A percentile compares a stretch with the other conserved stretches of the same genome.
Conservation (phyloP, 2,329 filamentous ascomycete genomes). For the Aspergillus neotritici region DNA sequence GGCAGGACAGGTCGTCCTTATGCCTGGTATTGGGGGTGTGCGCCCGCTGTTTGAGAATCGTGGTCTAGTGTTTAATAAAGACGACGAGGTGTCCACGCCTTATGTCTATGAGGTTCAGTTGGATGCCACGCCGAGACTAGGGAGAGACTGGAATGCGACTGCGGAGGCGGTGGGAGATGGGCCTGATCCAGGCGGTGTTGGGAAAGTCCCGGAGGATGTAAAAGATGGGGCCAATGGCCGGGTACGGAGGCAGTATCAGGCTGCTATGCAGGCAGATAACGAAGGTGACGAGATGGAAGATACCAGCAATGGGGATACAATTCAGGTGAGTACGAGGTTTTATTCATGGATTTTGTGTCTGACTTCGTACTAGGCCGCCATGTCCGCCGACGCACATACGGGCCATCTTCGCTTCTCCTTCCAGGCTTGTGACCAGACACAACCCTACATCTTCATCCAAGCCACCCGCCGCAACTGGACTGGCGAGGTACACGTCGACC, state of each 20-base stretch:
- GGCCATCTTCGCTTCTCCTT: neutral
- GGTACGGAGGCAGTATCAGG: constrained; percentile 19
- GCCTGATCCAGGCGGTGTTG: constrained; percentile 40
- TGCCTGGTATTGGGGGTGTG: constrained; percentile 33
- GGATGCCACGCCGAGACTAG: constrained; percentile 32
- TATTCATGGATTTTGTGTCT: no score
- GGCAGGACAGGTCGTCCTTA: constrained; percentile 42
- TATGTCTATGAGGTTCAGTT: constrained; percentile 45
- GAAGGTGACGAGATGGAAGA: no score
- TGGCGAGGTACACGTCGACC: constrained; percentile 38
- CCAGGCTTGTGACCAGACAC: neutral
- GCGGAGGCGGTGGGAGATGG: constrained; percentile 25
- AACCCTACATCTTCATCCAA: constrained; percentile 42
- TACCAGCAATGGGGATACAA: no score
- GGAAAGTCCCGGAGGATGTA: constrained; percentile 32
- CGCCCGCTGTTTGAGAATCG: constrained; percentile 38
- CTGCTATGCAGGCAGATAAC: no score
- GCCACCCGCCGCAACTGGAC: constrained; percentile 45
- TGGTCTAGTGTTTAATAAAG: constrained; percentile 39
- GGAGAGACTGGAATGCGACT: constrained; percentile 34
- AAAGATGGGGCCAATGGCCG: constrained; percentile 40
- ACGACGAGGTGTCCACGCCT: constrained; percentile 40
- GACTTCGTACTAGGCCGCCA: no score
- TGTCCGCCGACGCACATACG: no score
- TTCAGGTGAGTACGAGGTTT: no score